phyloP scores from a whole-genome alignment of 2,329 filamentous ascomycete genomes.

The Sclerotinia subarctica region DNA sequence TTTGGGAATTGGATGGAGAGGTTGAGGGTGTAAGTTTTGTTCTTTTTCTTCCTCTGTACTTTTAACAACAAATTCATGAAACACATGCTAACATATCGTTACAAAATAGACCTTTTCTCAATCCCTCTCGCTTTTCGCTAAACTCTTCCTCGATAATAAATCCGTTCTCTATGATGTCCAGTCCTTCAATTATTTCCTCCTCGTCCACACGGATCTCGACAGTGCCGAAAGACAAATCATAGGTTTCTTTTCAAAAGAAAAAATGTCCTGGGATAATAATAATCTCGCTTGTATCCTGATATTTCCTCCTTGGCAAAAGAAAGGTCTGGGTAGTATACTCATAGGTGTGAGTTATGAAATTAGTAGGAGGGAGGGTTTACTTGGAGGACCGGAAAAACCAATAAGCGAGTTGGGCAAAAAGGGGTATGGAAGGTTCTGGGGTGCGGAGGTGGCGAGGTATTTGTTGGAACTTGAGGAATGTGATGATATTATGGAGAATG shows the following conservation, averaged over 20 bases:
- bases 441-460: slow-evolving; percentile 75
- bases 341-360: slow-evolving; percentile 95
- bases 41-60: background rate
- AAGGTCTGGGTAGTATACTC: slow-evolving; percentile 80
- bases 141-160: slow-evolving; percentile 97
- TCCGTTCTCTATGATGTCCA: slow-evolving; percentile 97
- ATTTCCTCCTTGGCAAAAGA: slow-evolving; percentile 93
- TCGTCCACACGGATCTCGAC: slow-evolving; percentile 67
- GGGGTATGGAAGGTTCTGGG: slow-evolving; percentile 85
- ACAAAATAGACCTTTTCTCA: slow-evolving; percentile 73
- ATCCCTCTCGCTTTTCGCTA: slow-evolving; percentile 92
- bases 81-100: background rate
- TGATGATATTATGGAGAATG: slow-evolving; percentile 32
- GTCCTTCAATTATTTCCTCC: slow-evolving; percentile 90
- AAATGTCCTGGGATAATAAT: slow-evolving; percentile 98
- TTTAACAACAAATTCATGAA: background rate
- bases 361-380: slow-evolving; percentile 73
- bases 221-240: slow-evolving; percentile 57
- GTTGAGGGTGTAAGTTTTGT: slow-evolving; percentile 60
- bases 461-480: slow-evolving; percentile 42
- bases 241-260: slow-evolving; percentile 99
- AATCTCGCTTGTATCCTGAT: slow-evolving; percentile 95
- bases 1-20: slow-evolving; percentile 92
- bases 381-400: slow-evolving; percentile 92
- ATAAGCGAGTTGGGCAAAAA: slow-evolving; percentile 80